Evolutionary conservation across 1,284 basidiomycete species (phyloP), one percentile per base, ranked within the genome.

Genomic region (Trichosporon asahii): DNA sequence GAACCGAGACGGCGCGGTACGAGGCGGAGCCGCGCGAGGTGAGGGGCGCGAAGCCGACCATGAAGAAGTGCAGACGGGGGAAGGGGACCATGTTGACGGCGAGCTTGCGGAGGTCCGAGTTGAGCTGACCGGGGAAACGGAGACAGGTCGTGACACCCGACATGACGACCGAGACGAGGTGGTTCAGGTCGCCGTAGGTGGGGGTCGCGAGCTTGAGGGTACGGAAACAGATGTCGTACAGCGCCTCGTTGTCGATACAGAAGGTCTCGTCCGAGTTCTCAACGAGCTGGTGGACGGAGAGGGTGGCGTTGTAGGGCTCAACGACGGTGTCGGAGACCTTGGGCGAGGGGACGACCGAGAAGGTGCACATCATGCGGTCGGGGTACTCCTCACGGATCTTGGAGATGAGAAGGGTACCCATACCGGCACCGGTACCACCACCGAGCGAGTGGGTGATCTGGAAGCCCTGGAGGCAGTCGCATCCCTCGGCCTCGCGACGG

Each of bases 11-110:
- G 40, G 94, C 94, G 75, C 95, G 92, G 88, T 94, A 96, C 80
- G 94, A 91, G 79, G 93, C 91, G 83, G 92, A 95, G 73, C 93
- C 93, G 55, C 94, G 90, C 37, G 95, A 93, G 71, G 95, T 97
- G 71, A 98, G 86, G 46, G 95, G 95, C 72, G 96, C 95, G 78
- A 94, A 98, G 75, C 95, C 95, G 76, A 94, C 94, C 90, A 97
- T 93, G 89, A 98, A 98, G 90, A 98, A 98, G 86, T 98, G 96
- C 60, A 98, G 91, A 90, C 95, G 94, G 72, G 94, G 94, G 93
- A 97, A 96, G 63, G 95, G 94, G 84, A 95, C 93, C 94, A 98
- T 95, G 90, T 98, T 98, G 84, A 98, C 95, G 75, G 95, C 95
- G 76, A 98, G 87, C 86, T 98, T 98, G 82, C 95, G 88, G 68